A percentile compares a stretch with the other conserved stretches of the same genome.
phyloP scores from a whole-genome alignment of 2,329 filamentous ascomycete species.

The Podosphaera aphanis region DNA sequence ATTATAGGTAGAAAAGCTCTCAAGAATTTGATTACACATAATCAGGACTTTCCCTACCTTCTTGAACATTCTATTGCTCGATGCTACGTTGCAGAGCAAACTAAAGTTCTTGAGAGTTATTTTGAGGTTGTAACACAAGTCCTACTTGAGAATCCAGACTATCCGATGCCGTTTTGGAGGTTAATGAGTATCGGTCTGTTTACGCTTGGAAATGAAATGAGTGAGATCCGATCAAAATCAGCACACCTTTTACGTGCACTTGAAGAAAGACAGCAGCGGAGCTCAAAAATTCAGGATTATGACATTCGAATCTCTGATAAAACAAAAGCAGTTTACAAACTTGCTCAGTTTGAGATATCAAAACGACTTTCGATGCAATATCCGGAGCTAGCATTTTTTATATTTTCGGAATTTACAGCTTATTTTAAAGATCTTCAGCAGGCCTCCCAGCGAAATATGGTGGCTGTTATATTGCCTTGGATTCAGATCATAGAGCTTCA shows the following conservation, averaged over 20 bases:
- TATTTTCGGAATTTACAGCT: constrained; percentile 85
- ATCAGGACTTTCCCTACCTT: constrained; percentile 64
- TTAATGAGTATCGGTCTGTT: constrained; percentile 72
- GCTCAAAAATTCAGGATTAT: constrained; percentile 83
- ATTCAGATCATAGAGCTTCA: constrained; percentile 85
- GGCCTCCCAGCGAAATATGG: constrained; percentile 72
- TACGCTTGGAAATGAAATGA: constrained; percentile 77
- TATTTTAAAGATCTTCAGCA: constrained; percentile 77
- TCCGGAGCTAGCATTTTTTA: constrained; percentile 67
- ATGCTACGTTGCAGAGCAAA: constrained; percentile 62
- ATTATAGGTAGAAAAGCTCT: constrained; percentile 70
- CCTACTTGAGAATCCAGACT: constrained; percentile 59
- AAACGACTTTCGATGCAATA: constrained; percentile 74
- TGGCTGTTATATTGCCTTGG: constrained; percentile 88
- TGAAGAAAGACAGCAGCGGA: constrained; percentile 63
- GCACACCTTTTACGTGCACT: constrained; percentile 57
- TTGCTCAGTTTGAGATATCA: constrained; percentile 91
- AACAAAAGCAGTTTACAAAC: constrained; percentile 91
- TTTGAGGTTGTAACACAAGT: constrained; percentile 83
- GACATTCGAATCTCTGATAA: constrained; percentile 98
- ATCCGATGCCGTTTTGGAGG: constrained; percentile 74
- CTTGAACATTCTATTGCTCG: constrained; percentile 76
- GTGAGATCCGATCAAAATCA: constrained; percentile 71
- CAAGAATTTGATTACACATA: constrained; percentile 74
- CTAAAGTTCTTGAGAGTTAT: constrained; percentile 81